These are phyloP conservation scores for Echinochloa phyllopogon DNA, from an alignment of 176 grass and related monocot species.

Conservation along the genomic window DNA sequence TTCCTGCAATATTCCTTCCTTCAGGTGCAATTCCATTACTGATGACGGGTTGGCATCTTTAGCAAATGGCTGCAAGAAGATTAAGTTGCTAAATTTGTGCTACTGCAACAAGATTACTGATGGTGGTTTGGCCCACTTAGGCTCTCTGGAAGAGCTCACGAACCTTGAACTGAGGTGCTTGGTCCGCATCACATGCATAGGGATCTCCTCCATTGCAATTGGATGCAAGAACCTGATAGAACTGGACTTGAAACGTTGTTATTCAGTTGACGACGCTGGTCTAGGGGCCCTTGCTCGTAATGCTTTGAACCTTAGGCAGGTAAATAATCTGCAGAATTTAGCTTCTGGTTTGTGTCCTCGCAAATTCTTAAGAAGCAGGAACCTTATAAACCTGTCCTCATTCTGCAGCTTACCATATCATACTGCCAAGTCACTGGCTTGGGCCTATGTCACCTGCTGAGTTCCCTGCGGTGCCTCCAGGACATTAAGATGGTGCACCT, in stretches of 20 bases:
- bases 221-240: slow-evolving; percentile 80
- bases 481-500: slow-evolving; percentile 97
- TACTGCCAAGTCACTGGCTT: slow-evolving; percentile 86
- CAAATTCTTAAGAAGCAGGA: neutral
- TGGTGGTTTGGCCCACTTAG: slow-evolving; percentile 69
- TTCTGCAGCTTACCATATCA: slow-evolving; percentile 92
- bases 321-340: slow-evolving; percentile 35
- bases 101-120: slow-evolving; percentile 94
- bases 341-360: neutral
- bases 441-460: slow-evolving; percentile 77
- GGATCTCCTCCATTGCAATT: slow-evolving; percentile 63
- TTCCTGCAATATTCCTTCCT: slow-evolving; percentile 10
- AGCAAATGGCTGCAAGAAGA: slow-evolving; percentile 75
- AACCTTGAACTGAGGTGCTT: slow-evolving; percentile 89
- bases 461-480: slow-evolving; percentile 84
- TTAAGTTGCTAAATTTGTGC: slow-evolving; percentile 84
- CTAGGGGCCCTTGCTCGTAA: slow-evolving; percentile 81
- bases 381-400: slow-evolving; percentile 10
- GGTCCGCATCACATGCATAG: slow-evolving; percentile 66
- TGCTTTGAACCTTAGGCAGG: slow-evolving; percentile 92
- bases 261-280: slow-evolving; percentile 78
- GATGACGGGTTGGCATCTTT: slow-evolving; percentile 86
- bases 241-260: slow-evolving; percentile 86
- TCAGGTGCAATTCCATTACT: slow-evolving; percentile 71
- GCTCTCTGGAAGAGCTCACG: slow-evolving; percentile 71